Evolutionary conservation across 2,329 filamentous ascomycete genomes (phyloP), one percentile per base, ranked within the genome.

Genomic region (Neopestalotiopsis rosae): DNA sequence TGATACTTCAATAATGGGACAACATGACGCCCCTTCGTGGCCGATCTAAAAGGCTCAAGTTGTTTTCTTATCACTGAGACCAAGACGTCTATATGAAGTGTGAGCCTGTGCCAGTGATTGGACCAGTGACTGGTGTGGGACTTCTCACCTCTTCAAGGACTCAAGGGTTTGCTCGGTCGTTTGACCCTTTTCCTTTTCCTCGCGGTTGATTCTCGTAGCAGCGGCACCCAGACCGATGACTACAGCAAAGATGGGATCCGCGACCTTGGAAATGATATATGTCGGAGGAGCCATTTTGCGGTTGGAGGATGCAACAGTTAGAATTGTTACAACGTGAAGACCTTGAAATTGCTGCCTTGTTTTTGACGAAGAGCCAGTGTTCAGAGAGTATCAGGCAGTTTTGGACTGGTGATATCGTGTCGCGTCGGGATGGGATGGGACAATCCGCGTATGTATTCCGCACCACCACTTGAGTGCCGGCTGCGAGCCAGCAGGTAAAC

Each of bases 211-310:
- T 71, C 88, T 84, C 58, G 84, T 85, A 10, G 80, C 85, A 32
- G 88, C 87, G 1, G 88, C 88, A 30, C 84, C 83, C 34, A 89
- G 72, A 20, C 88, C 88, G 66, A 90, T 89, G 68, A 85, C 76
- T 14, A 90, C 74, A 52, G 87, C 88, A 66, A 90, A 90, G 45
- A 90, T 83, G 20, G 88, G 88, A 71, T 90, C 88, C 20, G 84
- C 87, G 7, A 84, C 82, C 74, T 83, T 82, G n/a, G 88, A 89
- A 68, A 90, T 88, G 71, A 90, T 89, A 75, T 89, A 90, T 2
- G 86, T 84, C 5, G 87, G 86, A 28, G 83, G 79, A 71, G 87
- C 78, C 87, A 89, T 89, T 63, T 28, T 77, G 40, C 20, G 20
- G 30, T 30, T 12, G 42, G 9, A 52, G 14, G n/a, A 49, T 34